These are phyloP conservation scores for Opeltia flavorubescens DNA, from an alignment of 495 filamentous ascomycete species.

Conservation along the genomic window DNA sequence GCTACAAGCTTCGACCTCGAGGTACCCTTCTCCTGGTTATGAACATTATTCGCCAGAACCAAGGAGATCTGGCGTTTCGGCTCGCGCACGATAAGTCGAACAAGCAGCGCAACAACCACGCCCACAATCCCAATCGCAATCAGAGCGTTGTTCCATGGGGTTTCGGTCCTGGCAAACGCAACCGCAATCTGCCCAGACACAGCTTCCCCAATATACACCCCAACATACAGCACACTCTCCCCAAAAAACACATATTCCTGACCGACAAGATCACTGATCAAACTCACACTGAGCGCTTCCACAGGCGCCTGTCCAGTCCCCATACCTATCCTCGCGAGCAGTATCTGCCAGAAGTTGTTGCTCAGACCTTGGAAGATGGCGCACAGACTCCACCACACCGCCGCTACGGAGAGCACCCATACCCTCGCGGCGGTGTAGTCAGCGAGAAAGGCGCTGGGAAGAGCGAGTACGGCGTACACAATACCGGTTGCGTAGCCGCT, in stretches of 20 bases:
- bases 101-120: constrained; percentile 16
- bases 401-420: constrained; percentile 15
- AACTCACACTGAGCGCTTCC: constrained; percentile 20
- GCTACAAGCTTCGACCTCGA: background rate
- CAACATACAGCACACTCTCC: constrained; percentile 20
- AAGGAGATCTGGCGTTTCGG: constrained; percentile 12
- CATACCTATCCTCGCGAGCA: constrained; percentile 22
- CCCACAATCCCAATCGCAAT: constrained; percentile 20
- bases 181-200: constrained; percentile 19
- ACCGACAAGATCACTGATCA: constrained; percentile 21
- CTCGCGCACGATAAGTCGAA: constrained; percentile 16
- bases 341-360: constrained; percentile 20
- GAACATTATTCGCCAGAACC: background rate
- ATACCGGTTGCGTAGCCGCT: constrained; percentile 23
- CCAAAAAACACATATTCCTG: constrained; percentile 20
- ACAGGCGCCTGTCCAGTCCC: constrained; percentile 19
- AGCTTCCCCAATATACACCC: constrained; percentile 22
- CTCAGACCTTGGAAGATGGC: constrained; percentile 20
- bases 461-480: constrained; percentile 19
- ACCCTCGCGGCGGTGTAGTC: constrained; percentile 18
- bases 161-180: constrained; percentile 14
- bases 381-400: constrained; percentile 22
- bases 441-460: constrained; percentile 18
- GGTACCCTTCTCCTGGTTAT: constrained; percentile 1
- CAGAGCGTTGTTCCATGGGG: constrained; percentile 16